Evolutionary conservation across 805 yeast genomes (phyloP).

Genomic region (Kodamaea sagamina): DNA sequence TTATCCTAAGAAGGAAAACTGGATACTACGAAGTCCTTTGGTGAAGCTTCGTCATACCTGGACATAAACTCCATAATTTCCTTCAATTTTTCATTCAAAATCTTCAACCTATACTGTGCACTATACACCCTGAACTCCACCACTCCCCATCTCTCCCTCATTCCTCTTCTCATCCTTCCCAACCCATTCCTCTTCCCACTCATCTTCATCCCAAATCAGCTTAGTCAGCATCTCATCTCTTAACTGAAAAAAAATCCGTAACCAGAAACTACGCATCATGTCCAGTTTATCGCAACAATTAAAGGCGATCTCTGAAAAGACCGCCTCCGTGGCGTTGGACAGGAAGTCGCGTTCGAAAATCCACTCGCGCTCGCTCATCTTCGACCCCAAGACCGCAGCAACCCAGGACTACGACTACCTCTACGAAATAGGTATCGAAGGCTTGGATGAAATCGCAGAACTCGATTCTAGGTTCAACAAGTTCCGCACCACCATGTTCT

Average conservation of each 20-base stretch:
- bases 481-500: conserved; percentile 73
- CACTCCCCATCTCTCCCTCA: not conserved
- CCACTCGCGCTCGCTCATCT: conserved; percentile 86
- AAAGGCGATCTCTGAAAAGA: conserved; percentile 62
- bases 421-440: conserved; percentile 69
- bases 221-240: not conserved
- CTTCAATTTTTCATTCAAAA: too few species aligned
- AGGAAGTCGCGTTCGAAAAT: conserved; percentile 82
- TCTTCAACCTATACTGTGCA: too few species aligned
- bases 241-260: conserved; percentile 2
- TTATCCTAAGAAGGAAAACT: too few species aligned
- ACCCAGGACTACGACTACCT: conserved; percentile 89
- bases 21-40: too few species aligned
- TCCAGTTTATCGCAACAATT: conserved; percentile 80
- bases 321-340: conserved; percentile 76
- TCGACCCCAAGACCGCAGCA: conserved; percentile 86
- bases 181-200: not conserved
- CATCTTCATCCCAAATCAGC: not conserved
- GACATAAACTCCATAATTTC: too few species aligned
- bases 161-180: not conserved
- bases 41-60: too few species aligned
- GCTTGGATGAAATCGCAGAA: conserved; percentile 67
- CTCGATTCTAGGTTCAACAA: conserved; percentile 74
- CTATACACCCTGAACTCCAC: too few species aligned
- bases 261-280: conserved; percentile 25